A percentile compares a stretch with the other conserved stretches of the same genome.
These are phyloP conservation scores for Wickerhamiella azymoides DNA, from an alignment of 805 yeast genomes.

Conservation along the genomic window DNA sequence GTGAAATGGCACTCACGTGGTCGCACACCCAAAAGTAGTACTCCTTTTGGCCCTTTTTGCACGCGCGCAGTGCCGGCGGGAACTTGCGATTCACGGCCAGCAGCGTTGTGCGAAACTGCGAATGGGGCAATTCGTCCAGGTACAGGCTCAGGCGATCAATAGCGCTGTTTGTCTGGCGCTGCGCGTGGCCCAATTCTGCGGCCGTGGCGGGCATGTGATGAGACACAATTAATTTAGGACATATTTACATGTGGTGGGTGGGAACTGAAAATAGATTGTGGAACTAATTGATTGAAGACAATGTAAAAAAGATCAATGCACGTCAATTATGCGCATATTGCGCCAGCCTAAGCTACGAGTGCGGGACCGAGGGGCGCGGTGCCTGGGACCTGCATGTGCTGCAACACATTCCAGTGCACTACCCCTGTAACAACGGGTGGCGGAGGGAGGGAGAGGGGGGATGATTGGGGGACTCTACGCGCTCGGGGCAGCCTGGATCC, in stretches of 20 bases:
- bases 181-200: not conserved
- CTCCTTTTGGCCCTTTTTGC: not conserved
- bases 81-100: conserved; percentile 3
- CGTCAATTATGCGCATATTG: too few relatives aligned
- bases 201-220: not conserved
- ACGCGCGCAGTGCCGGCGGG: conserved; percentile 1
- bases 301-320: too few relatives aligned
- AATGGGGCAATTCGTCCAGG: not conserved
- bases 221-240: too few relatives aligned
- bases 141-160: not conserved
- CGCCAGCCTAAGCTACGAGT: too few relatives aligned
- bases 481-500: conserved; percentile 32
- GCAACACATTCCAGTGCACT: not conserved
- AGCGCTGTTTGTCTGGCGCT: not conserved
- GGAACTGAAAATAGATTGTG: too few relatives aligned
- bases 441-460: too few relatives aligned
- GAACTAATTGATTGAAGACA: too few relatives aligned
- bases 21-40: conserved; percentile 6
- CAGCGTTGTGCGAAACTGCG: conserved; percentile 2
- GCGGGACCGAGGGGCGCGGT: too few relatives aligned
- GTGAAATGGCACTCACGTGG: not conserved
- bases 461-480: not conserved
- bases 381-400: not conserved
- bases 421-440: too few relatives aligned
- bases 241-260: too few relatives aligned